phyloP scores from a whole-genome alignment of 1,284 basidiomycete species.

The Ustilago loliicola region DNA sequence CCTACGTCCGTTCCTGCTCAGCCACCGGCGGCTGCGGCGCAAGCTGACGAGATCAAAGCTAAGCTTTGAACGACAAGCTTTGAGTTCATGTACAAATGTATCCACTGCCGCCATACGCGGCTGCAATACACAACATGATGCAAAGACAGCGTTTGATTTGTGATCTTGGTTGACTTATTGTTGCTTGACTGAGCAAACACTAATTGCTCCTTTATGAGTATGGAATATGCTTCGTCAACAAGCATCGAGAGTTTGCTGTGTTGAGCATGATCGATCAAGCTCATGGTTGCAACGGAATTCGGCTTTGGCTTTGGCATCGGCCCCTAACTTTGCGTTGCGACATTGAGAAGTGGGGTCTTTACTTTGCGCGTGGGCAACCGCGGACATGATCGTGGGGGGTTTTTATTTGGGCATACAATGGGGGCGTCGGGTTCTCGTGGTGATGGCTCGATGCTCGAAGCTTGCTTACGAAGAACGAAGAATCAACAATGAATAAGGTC shows the following conservation, averaged over 20 bases:
- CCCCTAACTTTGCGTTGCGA: neutral
- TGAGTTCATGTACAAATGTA: neutral
- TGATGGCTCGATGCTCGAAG: neutral
- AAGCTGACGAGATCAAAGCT: conserved; percentile 24
- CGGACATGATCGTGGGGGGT: conserved; percentile 5
- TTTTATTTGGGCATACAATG: conserved; percentile 9
- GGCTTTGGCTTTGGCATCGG: neutral
- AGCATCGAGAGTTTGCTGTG: neutral
- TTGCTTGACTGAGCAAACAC: neutral
- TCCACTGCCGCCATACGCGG: conserved; percentile 3
- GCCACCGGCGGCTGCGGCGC: conserved; percentile 11
- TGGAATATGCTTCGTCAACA: neutral
- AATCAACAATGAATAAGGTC: neutral
- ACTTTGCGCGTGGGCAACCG: conserved; percentile 1
- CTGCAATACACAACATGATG: conserved; percentile 9
- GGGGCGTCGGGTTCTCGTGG: neutral
- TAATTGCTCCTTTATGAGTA: neutral
- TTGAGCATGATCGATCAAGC: neutral
- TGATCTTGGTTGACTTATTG: neutral
- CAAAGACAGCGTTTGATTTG: neutral
- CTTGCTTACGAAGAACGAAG: neutral
- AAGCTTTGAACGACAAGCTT: conserved; percentile 27
- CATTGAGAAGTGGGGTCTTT: neutral
- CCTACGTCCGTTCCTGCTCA: conserved; percentile 23
- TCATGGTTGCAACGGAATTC: neutral